These are phyloP conservation scores for Entonaema liquescens DNA, from an alignment of 495 filamentous ascomycete species.

Conservation along the genomic window DNA sequence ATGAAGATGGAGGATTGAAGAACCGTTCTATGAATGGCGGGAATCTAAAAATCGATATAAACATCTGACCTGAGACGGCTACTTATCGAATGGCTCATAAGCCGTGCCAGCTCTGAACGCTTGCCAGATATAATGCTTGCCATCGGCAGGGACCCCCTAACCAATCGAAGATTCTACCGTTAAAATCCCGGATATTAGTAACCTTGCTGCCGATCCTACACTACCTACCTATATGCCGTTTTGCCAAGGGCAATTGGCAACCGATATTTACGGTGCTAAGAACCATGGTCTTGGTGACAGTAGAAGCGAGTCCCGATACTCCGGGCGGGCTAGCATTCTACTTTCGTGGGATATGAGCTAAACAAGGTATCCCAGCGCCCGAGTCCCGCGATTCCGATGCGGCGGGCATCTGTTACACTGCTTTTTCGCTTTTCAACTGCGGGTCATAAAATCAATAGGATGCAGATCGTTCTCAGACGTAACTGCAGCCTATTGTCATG, in stretches of 20 bases:
- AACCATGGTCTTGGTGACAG: conserved; percentile 10
- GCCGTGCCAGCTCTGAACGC: conserved; percentile 12
- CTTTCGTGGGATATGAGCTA: neutral
- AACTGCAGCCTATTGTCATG: conserved; percentile 8
- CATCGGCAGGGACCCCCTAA: conserved; percentile 15
- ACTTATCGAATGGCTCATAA: conserved; percentile 20
- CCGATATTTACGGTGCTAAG: conserved; percentile 1
- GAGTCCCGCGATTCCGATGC: conserved; percentile 19
- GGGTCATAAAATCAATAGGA: conserved; percentile 2
- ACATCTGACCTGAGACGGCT: conserved; percentile 32
- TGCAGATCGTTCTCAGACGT: conserved; percentile 20
- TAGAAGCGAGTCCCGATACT: conserved; percentile 6
- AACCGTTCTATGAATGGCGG: conserved; percentile 23
- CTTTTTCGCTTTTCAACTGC: conserved; percentile 9
- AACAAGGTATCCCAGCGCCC: conserved; percentile 12
- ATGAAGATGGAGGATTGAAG: conserved; percentile 11
- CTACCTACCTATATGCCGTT: conserved; percentile 16
- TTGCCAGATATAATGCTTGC: conserved; percentile 1
- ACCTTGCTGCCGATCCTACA: conserved; percentile 25
- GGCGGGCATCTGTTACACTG: conserved; percentile 29
- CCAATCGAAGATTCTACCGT: conserved; percentile 27
- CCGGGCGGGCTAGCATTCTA: neutral
- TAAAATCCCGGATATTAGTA: conserved; percentile 13
- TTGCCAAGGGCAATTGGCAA: conserved; percentile 6
- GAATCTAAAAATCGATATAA: conserved; percentile 27